phyloP scores from a whole-genome alignment of 169 alveolate species.

The Plasmodium gonderi region DNA sequence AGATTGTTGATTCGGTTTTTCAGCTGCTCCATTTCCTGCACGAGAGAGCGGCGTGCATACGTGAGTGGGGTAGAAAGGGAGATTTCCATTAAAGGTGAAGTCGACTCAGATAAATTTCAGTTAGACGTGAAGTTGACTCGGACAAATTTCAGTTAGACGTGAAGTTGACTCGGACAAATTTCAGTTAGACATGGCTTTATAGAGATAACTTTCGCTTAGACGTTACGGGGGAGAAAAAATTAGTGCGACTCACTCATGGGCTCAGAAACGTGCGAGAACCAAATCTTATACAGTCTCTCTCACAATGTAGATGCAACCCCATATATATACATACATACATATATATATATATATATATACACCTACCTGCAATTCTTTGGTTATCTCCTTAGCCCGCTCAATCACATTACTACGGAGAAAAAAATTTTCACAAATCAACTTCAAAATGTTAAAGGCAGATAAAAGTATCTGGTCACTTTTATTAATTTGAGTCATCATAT shows the following conservation, averaged over 20 bases:
- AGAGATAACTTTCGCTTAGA: background rate
- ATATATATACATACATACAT: background rate
- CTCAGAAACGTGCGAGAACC: too few relatives aligned
- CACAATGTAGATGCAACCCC: too few relatives aligned
- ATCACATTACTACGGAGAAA: slow-evolving; percentile 85
- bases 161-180: background rate
- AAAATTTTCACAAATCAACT: slow-evolving; percentile 86
- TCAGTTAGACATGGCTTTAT: background rate
- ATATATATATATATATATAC: background rate
- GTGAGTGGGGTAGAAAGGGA: background rate
- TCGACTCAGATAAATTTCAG: too few relatives aligned
- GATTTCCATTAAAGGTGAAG: too few relatives aligned
- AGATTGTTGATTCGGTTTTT: slow-evolving; percentile 79
- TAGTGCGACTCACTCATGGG: background rate
- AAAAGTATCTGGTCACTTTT: slow-evolving; percentile 82
- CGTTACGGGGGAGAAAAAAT: background rate
- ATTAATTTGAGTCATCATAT: slow-evolving; percentile 80
- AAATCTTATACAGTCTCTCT: too few relatives aligned
- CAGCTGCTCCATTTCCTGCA: slow-evolving; percentile 78
- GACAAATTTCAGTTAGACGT: background rate
- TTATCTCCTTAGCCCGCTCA: slow-evolving; percentile 88
- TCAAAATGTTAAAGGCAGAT: slow-evolving; percentile 83
- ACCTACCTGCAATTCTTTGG: slow-evolving; percentile 82
- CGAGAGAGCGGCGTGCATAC: slow-evolving; percentile 4
- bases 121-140: too few relatives aligned